A percentile compares a stretch with the other conserved stretches of the same genome.
Evolutionary conservation across 2,329 filamentous ascomycete species (phyloP).

Genomic region (Sporothrix brunneoviolacea): DNA sequence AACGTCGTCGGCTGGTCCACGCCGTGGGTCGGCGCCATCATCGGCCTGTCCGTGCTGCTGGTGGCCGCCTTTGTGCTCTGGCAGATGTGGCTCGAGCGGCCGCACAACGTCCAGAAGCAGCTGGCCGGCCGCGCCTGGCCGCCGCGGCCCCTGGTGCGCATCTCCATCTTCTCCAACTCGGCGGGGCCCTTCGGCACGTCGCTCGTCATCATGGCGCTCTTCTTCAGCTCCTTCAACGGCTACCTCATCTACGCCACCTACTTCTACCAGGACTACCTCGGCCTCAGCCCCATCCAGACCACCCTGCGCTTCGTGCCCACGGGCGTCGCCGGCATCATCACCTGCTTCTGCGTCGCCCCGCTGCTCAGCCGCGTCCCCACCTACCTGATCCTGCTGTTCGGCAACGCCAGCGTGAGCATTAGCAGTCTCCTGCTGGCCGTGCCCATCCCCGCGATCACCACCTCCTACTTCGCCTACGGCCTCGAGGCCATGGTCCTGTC

Average conservation of each 20-base stretch:
- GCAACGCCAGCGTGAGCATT: constrained; percentile 48
- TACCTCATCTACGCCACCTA: constrained; percentile 62
- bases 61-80: constrained; percentile 52
- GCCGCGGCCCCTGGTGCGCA: constrained; percentile 55
- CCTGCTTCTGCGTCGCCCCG: constrained; percentile 48
- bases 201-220: constrained; percentile 58
- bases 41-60: constrained; percentile 51
- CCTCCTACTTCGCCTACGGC: constrained; percentile 61
- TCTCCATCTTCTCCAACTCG: constrained; percentile 53
- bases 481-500: constrained; percentile 60
- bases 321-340: constrained; percentile 52
- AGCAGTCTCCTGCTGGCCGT: constrained; percentile 53
- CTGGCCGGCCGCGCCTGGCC: constrained; percentile 20
- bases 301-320: constrained; percentile 63
- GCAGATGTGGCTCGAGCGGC: constrained; percentile 54
- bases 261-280: constrained; percentile 63
- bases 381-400: constrained; percentile 50
- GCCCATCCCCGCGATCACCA: constrained; percentile 44
- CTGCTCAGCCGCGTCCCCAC: constrained; percentile 53
- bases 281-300: constrained; percentile 55
- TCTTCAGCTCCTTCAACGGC: constrained; percentile 63
- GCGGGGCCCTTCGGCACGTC: constrained; percentile 50
- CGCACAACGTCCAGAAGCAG: constrained; percentile 27
- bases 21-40: constrained; percentile 54
- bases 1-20: constrained; percentile 62